Evolutionary conservation across 23 red algal genomes (phyloP).

Genomic region (Cyanidiococcus yangmingshanensis): DNA sequence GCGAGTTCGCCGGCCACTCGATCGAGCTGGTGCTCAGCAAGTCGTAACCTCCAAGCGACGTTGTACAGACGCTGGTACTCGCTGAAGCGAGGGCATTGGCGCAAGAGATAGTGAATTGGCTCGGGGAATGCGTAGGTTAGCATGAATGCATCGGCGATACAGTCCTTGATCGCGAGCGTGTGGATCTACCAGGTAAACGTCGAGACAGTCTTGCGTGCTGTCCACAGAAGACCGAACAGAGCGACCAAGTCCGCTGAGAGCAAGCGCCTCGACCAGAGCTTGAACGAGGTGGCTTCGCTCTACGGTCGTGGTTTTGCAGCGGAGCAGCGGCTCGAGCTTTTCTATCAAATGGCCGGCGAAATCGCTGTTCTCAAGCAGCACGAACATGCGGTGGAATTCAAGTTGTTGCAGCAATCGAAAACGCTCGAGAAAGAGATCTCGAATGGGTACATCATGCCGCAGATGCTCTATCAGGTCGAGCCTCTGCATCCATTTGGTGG

Average conservation of each 20-base stretch:
- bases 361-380: conserved; percentile 3
- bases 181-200: background rate
- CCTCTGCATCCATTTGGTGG: background rate
- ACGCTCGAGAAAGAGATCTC: background rate
- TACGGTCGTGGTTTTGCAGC: background rate
- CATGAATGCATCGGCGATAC: background rate
- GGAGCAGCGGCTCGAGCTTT: background rate
- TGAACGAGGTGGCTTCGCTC: background rate
- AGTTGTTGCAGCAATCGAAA: background rate
- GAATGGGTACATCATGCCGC: background rate
- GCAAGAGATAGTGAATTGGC: background rate
- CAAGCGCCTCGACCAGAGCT: background rate
- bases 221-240: background rate
- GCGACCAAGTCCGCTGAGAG: background rate
- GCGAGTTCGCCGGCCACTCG: background rate
- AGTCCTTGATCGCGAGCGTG: background rate
- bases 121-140: conserved; percentile 9
- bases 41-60: background rate
- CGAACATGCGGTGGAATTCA: background rate
- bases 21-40: background rate
- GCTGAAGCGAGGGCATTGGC: background rate
- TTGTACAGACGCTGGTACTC: background rate
- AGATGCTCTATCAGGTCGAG: background rate
- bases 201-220: background rate
- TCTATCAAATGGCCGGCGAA: background rate